Conservation (phyloP, 306 rosid genomes). For the Vigna unguiculata region DNA sequence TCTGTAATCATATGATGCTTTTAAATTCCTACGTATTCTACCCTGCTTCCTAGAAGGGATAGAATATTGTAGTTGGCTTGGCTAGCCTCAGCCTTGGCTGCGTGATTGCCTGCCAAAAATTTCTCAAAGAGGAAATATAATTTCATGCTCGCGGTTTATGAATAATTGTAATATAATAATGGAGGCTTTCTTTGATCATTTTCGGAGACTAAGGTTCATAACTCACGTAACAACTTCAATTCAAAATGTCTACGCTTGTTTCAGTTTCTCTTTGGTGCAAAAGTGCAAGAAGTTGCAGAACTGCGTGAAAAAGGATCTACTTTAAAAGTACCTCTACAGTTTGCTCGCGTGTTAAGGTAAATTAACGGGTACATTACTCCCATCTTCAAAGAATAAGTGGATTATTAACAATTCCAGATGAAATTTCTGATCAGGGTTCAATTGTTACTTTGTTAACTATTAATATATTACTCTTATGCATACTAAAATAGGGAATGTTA, state of each 20-base stretch:
- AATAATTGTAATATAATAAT: constrained; percentile 26
- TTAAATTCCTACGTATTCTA: not conserved
- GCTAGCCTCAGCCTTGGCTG: constrained; percentile 24
- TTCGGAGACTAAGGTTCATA: constrained; percentile 30
- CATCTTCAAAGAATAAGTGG: constrained; percentile 24
- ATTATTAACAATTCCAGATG: constrained; percentile 3
- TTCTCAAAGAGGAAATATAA: constrained; percentile 12
- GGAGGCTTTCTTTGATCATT: constrained; percentile 23
- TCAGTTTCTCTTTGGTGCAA: constrained; percentile 80
- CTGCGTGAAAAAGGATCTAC: constrained; percentile 62
- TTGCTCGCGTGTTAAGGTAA: constrained; percentile 70
- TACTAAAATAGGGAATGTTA: not conserved
- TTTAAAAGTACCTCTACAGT: constrained; percentile 58
- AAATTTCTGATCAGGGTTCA: not conserved
- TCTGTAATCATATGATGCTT: constrained; percentile 25
- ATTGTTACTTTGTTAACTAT: not conserved
- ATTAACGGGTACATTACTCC: not conserved
- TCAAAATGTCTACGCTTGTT: constrained; percentile 36
- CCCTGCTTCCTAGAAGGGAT: constrained; percentile 17
- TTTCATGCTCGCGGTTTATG: constrained; percentile 25
- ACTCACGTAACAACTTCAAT: constrained; percentile 9
- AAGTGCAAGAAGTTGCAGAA: constrained; percentile 63
- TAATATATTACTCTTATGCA: not conserved
- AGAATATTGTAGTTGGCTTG: constrained; percentile 28
- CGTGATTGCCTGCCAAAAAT: constrained; percentile 30